phyloP scores from a whole-genome alignment of 1,284 basidiomycete genomes.

The Flammula alnicola region DNA sequence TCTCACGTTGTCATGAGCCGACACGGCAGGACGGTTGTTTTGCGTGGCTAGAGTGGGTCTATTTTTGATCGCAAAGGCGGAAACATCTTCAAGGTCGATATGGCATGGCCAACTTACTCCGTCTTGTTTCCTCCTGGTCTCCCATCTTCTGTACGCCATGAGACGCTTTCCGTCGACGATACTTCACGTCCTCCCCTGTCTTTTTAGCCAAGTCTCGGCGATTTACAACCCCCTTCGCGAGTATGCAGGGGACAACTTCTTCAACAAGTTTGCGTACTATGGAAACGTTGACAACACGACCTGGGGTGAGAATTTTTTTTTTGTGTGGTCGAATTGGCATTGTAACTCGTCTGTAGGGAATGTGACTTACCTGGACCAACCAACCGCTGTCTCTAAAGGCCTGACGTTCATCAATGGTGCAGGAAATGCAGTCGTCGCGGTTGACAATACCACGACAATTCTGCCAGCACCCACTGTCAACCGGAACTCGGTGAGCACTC shows the following conservation, averaged over 20 bases:
- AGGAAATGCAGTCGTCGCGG: conserved; percentile 61
- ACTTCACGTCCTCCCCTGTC: conserved; percentile 7
- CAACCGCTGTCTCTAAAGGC: conserved; percentile 42
- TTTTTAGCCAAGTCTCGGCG: conserved; percentile 20
- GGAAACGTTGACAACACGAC: conserved; percentile 65
- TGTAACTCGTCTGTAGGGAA: conserved; percentile 42
- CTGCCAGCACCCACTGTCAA: conserved; percentile 40
- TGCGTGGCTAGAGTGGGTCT: too few species aligned
- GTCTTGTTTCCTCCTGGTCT: too few species aligned
- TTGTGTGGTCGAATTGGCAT: neutral
- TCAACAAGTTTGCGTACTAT: conserved; percentile 64
- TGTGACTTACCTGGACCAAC: conserved; percentile 52
- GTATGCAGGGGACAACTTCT: conserved; percentile 59
- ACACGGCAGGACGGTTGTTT: too few species aligned
- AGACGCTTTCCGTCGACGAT: neutral
- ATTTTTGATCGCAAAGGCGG: too few species aligned
- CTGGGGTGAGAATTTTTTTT: conserved; percentile 47
- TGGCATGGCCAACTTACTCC: too few species aligned
- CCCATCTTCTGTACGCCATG: too few species aligned
- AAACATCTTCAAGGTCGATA: too few species aligned
- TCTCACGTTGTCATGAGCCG: too few species aligned
- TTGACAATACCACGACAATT: conserved; percentile 59
- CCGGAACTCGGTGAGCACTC: conserved; percentile 53
- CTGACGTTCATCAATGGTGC: conserved; percentile 60
- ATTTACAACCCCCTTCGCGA: conserved; percentile 50